Percentiles rank a stretch among this genome's conserved stretches.
These are phyloP conservation scores for Kalanchoe fedtschenkoi DNA, from an alignment of 164 flowering plant species.

Conservation along the genomic window DNA sequence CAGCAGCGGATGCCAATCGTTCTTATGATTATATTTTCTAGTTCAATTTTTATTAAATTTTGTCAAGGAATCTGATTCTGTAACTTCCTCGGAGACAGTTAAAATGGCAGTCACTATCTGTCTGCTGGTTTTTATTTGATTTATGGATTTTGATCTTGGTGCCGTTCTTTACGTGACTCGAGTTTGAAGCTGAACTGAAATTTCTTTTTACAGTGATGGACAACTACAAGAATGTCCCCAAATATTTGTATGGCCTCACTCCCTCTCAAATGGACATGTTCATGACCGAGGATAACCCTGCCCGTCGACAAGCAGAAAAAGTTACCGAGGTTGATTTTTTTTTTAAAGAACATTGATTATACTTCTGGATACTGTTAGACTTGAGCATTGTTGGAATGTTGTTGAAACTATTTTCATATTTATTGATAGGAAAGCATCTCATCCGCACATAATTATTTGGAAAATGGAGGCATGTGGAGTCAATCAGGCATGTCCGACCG, in stretches of 20 bases:
- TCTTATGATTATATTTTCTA: too few relatives aligned
- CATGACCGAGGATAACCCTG: conserved; percentile 79
- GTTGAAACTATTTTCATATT: neutral
- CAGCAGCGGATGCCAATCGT: too few relatives aligned
- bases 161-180: too few relatives aligned
- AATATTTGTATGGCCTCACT: conserved; percentile 61
- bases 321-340: conserved; percentile 55
- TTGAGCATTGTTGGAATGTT: neutral
- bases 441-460: conserved; percentile 52
- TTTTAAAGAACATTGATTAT: neutral
- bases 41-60: too few relatives aligned
- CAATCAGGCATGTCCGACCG: conserved; percentile 29
- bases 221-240: conserved; percentile 69
- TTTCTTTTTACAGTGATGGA: conserved; percentile 52
- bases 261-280: conserved; percentile 90
- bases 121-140: too few relatives aligned
- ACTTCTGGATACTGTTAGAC: neutral
- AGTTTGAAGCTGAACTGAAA: neutral
- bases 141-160: too few relatives aligned
- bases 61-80: too few relatives aligned
- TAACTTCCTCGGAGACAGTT: too few relatives aligned
- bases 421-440: conserved; percentile 64
- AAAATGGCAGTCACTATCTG: too few relatives aligned
- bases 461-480: conserved; percentile 68
- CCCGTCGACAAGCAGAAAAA: conserved; percentile 42